Conservation (phyloP, 208 protist species). For the Crithidia sp. region DNA sequence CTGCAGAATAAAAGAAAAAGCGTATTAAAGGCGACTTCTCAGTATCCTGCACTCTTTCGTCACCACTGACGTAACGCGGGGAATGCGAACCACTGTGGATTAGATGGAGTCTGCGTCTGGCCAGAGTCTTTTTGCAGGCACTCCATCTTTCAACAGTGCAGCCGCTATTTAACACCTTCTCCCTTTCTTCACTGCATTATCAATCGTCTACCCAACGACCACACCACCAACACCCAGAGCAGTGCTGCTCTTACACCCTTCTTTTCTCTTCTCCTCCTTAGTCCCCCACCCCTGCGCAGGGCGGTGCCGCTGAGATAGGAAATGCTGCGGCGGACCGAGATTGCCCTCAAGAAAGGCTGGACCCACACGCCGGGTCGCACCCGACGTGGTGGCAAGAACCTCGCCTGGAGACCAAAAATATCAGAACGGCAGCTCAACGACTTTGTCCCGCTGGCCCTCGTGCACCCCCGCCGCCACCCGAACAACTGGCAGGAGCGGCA, state of each 20-base stretch:
- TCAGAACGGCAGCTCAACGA: conserved; percentile 58
- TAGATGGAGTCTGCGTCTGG: no score
- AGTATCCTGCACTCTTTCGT: no score
- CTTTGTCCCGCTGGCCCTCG: conserved; percentile 86
- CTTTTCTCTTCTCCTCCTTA: conserved; percentile 7
- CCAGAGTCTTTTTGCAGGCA: no score
- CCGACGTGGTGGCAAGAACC: conserved; percentile 86
- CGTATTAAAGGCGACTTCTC: no score
- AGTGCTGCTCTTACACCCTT: not conserved
- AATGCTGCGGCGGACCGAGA: conserved; percentile 71
- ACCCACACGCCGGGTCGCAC: conserved; percentile 85
- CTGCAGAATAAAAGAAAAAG: no score
- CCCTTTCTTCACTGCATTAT: no score
- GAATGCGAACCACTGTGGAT: no score
- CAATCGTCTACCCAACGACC: no score
- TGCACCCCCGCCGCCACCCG: conserved; percentile 82
- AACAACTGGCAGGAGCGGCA: conserved; percentile 88
- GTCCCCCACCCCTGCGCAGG: not conserved
- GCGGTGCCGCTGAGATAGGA: not conserved
- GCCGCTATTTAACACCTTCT: no score
- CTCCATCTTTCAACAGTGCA: no score
- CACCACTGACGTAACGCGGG: no score
- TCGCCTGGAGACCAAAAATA: conserved; percentile 90
- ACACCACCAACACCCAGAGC: no score
- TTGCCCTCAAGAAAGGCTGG: conserved; percentile 88